These are phyloP conservation scores for Collybiopsis luxurians DNA, from an alignment of 768 basidiomycete species.

Conservation along the genomic window DNA sequence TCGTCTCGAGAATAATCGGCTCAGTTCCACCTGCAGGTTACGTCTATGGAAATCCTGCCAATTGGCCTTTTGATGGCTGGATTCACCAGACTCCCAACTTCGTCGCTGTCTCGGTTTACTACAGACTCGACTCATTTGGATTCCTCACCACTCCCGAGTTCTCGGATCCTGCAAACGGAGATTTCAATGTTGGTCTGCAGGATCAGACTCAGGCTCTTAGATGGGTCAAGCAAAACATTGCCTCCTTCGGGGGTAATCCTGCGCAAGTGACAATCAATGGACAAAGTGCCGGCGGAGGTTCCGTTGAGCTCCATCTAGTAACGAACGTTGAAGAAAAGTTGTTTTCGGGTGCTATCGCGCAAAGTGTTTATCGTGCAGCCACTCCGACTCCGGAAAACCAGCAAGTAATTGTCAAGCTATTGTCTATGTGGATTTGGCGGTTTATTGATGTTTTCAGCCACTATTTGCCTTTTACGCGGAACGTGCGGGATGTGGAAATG, in stretches of 20 bases:
- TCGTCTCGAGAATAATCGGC: no score
- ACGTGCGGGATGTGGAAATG: slow-evolving; percentile 47
- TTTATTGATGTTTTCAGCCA: no score
- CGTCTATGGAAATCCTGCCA: slow-evolving; percentile 55
- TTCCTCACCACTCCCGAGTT: slow-evolving; percentile 56
- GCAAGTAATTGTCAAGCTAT: no score
- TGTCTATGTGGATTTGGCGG: no score
- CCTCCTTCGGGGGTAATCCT: slow-evolving; percentile 38
- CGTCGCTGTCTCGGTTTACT: slow-evolving; percentile 65
- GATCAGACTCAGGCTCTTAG: slow-evolving; percentile 47
- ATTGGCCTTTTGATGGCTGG: slow-evolving; percentile 69
- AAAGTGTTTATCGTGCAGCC: slow-evolving; percentile 56
- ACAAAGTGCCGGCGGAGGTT: slow-evolving; percentile 55
- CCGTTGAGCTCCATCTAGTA: slow-evolving; percentile 57
- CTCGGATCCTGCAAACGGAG: slow-evolving; percentile 32
- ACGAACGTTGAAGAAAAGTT: slow-evolving; percentile 34
- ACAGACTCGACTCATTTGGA: slow-evolving; percentile 61
- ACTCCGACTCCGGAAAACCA: slow-evolving; percentile 51
- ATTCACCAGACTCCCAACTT: slow-evolving; percentile 60
- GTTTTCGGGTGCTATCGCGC: slow-evolving; percentile 57
- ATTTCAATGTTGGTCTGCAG: slow-evolving; percentile 51
- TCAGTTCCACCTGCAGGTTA: no score
- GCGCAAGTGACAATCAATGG: slow-evolving; percentile 50
- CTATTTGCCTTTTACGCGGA: slow-evolving; percentile 51
- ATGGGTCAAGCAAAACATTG: slow-evolving; percentile 37